phyloP scores from a whole-genome alignment of 805 yeast genomes.

The Ogataea corticis region DNA sequence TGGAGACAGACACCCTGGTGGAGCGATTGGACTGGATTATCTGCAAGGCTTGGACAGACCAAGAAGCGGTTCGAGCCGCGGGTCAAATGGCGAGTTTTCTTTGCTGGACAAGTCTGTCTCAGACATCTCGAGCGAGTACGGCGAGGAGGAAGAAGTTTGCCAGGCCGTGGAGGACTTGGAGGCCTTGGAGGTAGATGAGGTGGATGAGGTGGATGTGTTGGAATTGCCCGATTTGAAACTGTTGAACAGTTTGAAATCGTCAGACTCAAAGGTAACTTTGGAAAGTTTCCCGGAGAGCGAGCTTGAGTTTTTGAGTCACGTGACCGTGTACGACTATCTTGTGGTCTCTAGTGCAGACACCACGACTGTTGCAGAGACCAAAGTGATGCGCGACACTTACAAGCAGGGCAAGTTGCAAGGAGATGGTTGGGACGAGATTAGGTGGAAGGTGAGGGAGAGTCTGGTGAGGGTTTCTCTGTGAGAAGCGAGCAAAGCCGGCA shows the following conservation, averaged over 20 bases:
- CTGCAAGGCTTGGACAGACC: conserved; percentile 10
- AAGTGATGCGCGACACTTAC: conserved; percentile 20
- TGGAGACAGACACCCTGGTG: conserved; percentile 84
- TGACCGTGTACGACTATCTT: conserved; percentile 40
- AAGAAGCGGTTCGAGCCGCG: conserved; percentile 7
- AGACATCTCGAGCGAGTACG: conserved; percentile 19
- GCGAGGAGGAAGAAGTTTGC: conserved; percentile 2
- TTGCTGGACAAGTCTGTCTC: conserved; percentile 12
- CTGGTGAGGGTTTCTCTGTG: conserved; percentile 14
- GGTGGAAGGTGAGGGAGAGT: conserved; percentile 29
- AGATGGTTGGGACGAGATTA: conserved; percentile 27
- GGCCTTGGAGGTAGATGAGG: conserved; percentile 11
- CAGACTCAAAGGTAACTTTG: conserved; percentile 28
- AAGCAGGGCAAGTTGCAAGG: conserved; percentile 23
- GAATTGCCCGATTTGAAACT: conserved; percentile 23
- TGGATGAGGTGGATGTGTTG: conserved; percentile 15
- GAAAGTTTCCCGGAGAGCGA: conserved; percentile 32
- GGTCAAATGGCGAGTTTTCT: conserved; percentile 19
- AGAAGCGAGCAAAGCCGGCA: neutral
- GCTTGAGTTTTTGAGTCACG: conserved; percentile 35
- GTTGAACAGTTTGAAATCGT: conserved; percentile 25
- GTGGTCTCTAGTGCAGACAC: conserved; percentile 13
- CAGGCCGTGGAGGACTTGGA: neutral
- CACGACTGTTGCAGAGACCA: conserved; percentile 19
- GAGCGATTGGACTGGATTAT: conserved; percentile 72